Evolutionary conservation across 169 alveolate species (phyloP), one percentile per base, ranked within the genome.

Genomic region (Cryptosporidium ubiquitum): DNA sequence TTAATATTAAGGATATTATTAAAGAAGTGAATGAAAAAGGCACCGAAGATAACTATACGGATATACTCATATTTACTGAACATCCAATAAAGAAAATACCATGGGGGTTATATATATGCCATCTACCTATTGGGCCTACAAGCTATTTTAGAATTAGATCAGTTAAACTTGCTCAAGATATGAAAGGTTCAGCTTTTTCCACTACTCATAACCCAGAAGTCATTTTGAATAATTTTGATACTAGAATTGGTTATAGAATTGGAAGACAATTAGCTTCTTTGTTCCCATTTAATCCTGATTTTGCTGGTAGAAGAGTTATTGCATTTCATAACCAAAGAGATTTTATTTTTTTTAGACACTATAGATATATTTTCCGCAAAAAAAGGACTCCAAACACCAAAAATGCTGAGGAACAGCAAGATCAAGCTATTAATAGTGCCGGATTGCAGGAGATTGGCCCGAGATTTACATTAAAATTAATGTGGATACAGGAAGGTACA

Each of bases 251-350:
- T 0, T 97, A 96, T 71, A 92, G 99, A 91, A 94, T 99, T 40
- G 99, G 99, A 16, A 94, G 99, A 84, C 98, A 97, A 92, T 92
- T 99, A 68, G 99, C 98, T 60, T 95, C 99, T 37, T 93, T 98
- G 37, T 98, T 98, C 84, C 99, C 99, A 31, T 94, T 89, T 91
- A 96, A 94, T 44, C 99, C 99, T 37, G 97, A 98, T 44, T 97
- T 98, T 91, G 93, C 93, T 79, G 99, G 99, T 12, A 94, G 99
- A 86, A 95, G 98, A 91, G 99, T 98, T 37, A 96, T 98, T 61
- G 97, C 99, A 26, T 97, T 98, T 92, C 99, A 98, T 93, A 98
- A 98, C 93, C 98, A 98, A 92, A 95, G 99, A 85, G 99, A 98
- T 93, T 98, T 98, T 93, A 97, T 98, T 16, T 98, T 98, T 94